Conservation (phyloP, 2,329 filamentous ascomycete species). For the Neoscytalidium dimidiatum region DNA sequence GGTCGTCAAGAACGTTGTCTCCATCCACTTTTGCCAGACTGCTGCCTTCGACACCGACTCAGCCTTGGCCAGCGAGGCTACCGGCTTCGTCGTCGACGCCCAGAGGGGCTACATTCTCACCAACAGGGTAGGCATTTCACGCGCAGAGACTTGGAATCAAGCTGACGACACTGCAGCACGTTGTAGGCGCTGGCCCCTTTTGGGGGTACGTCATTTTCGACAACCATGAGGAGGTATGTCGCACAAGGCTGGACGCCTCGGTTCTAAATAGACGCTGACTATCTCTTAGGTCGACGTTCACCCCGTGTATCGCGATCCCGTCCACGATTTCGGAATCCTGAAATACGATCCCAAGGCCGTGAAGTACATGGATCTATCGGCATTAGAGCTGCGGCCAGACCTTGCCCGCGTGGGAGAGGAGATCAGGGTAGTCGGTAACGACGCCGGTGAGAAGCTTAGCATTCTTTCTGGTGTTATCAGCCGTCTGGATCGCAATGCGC, state of each 20-base stretch:
- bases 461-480: conserved; percentile 98
- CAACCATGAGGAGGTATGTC: conserved; percentile 79
- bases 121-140: conserved; percentile 41
- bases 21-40: conserved; percentile 98
- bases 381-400: conserved; percentile 79
- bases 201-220: conserved; percentile 99
- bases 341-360: conserved; percentile 94
- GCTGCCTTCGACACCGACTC: conserved; percentile 98
- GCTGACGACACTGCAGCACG: conserved; percentile 60
- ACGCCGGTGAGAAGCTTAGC: conserved; percentile 97
- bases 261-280: conserved; percentile 20
- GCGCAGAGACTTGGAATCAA: not conserved
- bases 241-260: not conserved
- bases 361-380: conserved; percentile 91
- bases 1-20: conserved; percentile 93
- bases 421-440: conserved; percentile 96
- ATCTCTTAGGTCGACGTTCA: conserved; percentile 78
- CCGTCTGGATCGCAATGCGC: conserved; percentile 91
- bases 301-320: conserved; percentile 95
- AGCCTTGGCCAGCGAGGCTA: conserved; percentile 91
- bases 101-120: conserved; percentile 72
- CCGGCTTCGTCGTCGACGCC: conserved; percentile 95
- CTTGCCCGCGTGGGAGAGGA: conserved; percentile 85
- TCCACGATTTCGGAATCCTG: conserved; percentile 97
- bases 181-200: conserved; percentile 92